phyloP scores from a whole-genome alignment of 192 early-diverging fungal species.

The Coemansia sp. region DNA sequence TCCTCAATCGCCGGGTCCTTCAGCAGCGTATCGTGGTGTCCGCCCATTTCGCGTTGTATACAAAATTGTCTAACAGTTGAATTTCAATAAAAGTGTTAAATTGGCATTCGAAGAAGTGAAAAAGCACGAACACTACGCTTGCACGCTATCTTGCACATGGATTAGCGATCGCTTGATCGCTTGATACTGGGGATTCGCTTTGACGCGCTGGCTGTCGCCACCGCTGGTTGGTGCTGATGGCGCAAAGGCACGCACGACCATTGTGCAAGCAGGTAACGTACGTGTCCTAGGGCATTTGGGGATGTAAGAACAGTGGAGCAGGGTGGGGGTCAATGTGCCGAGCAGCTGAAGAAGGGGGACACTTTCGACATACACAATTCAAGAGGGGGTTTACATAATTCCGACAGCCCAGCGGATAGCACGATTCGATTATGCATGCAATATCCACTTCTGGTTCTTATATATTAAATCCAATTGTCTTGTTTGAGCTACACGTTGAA shows the following conservation, averaged over 20 bases:
- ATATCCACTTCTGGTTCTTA: constrained; percentile 7
- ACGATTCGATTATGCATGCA: background rate
- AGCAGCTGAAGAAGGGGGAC: background rate
- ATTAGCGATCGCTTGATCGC: background rate
- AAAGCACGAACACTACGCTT: background rate
- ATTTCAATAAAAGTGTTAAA: background rate
- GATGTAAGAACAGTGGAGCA: background rate
- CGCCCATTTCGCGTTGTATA: constrained; percentile 33
- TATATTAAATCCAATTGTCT: background rate
- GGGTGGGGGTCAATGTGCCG: background rate
- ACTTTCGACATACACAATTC: background rate
- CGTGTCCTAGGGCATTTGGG: background rate
- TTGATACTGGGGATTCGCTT: background rate
- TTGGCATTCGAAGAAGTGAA: background rate
- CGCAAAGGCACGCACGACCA: constrained; percentile 5
- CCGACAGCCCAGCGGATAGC: background rate
- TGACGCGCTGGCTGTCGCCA: background rate
- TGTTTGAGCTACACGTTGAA: no score
- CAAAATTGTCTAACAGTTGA: background rate
- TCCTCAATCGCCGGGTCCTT: constrained; percentile 58
- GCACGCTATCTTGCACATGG: background rate
- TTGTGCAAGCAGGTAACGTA: background rate
- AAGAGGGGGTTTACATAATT: background rate
- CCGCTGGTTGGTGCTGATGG: background rate
- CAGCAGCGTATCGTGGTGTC: constrained; percentile 45